Percentiles rank a stretch among this genome's conserved stretches.
These are phyloP conservation scores for Ceratocystis diversiconidia DNA, from an alignment of 2,329 filamentous ascomycete genomes.

Conservation along the genomic window DNA sequence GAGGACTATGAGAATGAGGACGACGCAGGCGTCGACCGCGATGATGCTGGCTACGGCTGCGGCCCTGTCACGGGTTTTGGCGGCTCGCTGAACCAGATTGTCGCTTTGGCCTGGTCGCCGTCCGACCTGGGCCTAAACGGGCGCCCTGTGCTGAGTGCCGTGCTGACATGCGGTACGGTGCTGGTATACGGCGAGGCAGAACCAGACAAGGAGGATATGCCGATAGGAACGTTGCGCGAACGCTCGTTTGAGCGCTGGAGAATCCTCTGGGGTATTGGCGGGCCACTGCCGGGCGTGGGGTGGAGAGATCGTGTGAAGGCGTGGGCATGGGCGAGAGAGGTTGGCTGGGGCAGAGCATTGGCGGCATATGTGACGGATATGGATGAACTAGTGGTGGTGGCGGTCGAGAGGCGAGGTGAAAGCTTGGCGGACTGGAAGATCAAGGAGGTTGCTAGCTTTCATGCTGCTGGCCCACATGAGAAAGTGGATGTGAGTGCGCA, in stretches of 20 bases:
- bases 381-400: constrained; percentile 37
- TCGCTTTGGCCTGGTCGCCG: constrained; percentile 43
- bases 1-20: constrained; percentile 21
- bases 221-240: constrained; percentile 24
- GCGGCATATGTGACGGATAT: constrained; percentile 39
- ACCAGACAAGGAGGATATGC: constrained; percentile 15
- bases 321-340: constrained; percentile 39
- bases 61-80: constrained; percentile 35
- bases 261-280: constrained; percentile 42
- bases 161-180: constrained; percentile 37
- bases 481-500: constrained; percentile 23
- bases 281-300: constrained; percentile 29
- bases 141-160: constrained; percentile 36
- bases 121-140: constrained; percentile 40
- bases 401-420: constrained; percentile 27
- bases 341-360: constrained; percentile 30
- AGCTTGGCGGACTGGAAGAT: constrained; percentile 33
- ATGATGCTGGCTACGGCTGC: constrained; percentile 31
- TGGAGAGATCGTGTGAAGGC: constrained; percentile 33
- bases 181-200: constrained; percentile 36
- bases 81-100: constrained; percentile 39
- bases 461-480: constrained; percentile 23
- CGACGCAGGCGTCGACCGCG: constrained; percentile 21
- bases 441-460: constrained; percentile 36
- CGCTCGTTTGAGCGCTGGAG: constrained; percentile 37